A percentile compares a stretch with the other conserved stretches of the same genome.
Evolutionary conservation across 176 grass and related monocot species (phyloP).

Genomic region (Phyllostachys edulis): DNA sequence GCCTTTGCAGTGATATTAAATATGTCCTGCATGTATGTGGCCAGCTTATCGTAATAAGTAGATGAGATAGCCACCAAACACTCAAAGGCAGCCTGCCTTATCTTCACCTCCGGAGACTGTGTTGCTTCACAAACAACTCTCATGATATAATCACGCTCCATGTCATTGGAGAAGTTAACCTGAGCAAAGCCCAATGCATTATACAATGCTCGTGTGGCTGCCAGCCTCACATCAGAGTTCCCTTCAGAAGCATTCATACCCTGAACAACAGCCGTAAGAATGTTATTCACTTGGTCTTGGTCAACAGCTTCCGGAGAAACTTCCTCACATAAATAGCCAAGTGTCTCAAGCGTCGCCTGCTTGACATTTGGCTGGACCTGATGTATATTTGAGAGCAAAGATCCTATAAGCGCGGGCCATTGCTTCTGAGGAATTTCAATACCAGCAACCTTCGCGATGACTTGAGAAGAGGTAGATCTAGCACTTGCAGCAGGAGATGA

Average conservation of each 20-base stretch:
- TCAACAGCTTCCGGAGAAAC: constrained; percentile 72
- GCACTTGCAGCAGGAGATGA: constrained; percentile 71
- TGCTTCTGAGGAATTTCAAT: constrained; percentile 82
- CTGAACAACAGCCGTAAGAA: constrained; percentile 90
- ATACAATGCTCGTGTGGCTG: constrained; percentile 75
- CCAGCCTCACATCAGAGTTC: constrained; percentile 72
- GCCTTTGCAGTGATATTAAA: constrained; percentile 84
- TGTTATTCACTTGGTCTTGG: constrained; percentile 79
- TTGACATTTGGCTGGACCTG: constrained; percentile 70
- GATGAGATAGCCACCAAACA: constrained; percentile 86
- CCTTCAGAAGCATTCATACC: constrained; percentile 83
- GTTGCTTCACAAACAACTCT: constrained; percentile 80
- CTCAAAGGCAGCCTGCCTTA: constrained; percentile 83
- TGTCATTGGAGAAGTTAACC: constrained; percentile 84
- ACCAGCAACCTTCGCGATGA: constrained; percentile 77
- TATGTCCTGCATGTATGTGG: constrained; percentile 75
- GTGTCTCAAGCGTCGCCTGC: constrained; percentile 74
- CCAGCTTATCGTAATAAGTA: constrained; percentile 76
- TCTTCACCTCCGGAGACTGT: constrained; percentile 61
- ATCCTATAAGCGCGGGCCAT: constrained; percentile 75
- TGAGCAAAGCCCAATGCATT: constrained; percentile 82
- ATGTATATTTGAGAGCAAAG: constrained; percentile 77
- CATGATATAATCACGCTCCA: constrained; percentile 94
- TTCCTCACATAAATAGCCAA: constrained; percentile 88
- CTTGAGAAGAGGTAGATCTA: constrained; percentile 83